These are phyloP conservation scores for Globisporangium recalcitrans DNA, from an alignment of 352 stramenopile genomes.

Conservation along the genomic window DNA sequence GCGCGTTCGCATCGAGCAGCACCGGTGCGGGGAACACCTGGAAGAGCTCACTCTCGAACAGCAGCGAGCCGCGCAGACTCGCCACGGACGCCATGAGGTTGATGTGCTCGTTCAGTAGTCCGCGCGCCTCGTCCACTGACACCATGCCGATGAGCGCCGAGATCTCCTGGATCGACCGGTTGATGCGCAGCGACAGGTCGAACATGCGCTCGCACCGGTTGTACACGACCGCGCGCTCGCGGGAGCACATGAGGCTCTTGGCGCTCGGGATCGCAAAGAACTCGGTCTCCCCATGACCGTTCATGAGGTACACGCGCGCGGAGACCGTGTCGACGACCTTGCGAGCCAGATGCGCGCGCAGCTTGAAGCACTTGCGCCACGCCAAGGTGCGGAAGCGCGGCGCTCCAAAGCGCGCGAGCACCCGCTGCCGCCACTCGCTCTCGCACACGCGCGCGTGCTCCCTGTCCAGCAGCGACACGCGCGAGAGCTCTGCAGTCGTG, in stretches of 20 bases:
- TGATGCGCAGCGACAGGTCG: constrained; percentile 83
- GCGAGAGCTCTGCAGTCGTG: constrained; percentile 33
- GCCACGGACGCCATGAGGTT: constrained; percentile 79
- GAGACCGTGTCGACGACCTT: constrained; percentile 55
- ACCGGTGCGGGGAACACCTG: constrained; percentile 78
- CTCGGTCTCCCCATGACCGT: constrained; percentile 62
- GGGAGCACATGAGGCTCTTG: constrained; percentile 69
- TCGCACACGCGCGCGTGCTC: constrained; percentile 45
- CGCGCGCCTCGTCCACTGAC: constrained; percentile 68
- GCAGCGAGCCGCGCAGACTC: constrained; percentile 62
- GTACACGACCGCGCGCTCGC: constrained; percentile 72
- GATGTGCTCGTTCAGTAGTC: constrained; percentile 80
- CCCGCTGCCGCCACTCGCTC: constrained; percentile 56
- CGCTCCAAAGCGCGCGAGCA: constrained; percentile 42
- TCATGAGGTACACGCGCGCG: constrained; percentile 81
- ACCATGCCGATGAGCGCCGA: constrained; percentile 79
- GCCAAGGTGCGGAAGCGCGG: constrained; percentile 43
- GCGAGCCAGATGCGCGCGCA: constrained; percentile 57
- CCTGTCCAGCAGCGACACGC: constrained; percentile 39
- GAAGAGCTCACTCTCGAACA: constrained; percentile 86
- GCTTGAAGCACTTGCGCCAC: constrained; percentile 61
- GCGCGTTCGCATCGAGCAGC: constrained; percentile 69
- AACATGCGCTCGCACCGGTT: constrained; percentile 86
- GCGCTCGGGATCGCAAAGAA: constrained; percentile 52
- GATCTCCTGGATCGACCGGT: constrained; percentile 84